A percentile compares a stretch with the other conserved stretches of the same genome.
Conservation (phyloP, 129 eudicot genomes). For the Smallanthus sonchifolius region DNA sequence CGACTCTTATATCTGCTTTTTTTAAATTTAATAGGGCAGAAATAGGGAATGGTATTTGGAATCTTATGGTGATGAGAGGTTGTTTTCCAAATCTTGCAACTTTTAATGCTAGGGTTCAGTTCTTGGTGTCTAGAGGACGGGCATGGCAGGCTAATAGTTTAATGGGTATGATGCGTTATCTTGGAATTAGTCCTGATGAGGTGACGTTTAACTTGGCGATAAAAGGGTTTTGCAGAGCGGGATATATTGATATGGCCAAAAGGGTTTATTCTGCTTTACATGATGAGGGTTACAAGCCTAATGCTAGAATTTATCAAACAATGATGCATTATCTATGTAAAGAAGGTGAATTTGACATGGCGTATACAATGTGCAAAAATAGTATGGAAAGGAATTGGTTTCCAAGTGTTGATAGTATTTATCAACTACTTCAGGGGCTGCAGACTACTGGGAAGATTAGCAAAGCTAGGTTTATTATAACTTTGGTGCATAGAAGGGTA, state of each 20-base stretch:
- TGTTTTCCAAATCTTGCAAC: constrained; percentile 76
- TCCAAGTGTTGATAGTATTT: constrained; percentile 58
- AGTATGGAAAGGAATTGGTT: constrained; percentile 65
- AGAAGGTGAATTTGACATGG: constrained; percentile 65
- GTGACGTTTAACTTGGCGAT: constrained; percentile 82
- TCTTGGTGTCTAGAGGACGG: constrained; percentile 59
- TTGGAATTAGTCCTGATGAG: constrained; percentile 57
- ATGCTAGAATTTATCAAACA: constrained; percentile 75
- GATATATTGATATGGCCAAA: constrained; percentile 70
- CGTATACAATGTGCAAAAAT: constrained; percentile 65
- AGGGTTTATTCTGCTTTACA: constrained; percentile 70
- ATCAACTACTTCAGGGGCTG: constrained; percentile 60
- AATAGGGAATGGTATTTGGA: constrained; percentile 87
- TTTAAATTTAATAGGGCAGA: constrained; percentile 47
- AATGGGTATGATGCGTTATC: constrained; percentile 59
- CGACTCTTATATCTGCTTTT: constrained; percentile 64
- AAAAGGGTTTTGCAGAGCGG: constrained; percentile 68
- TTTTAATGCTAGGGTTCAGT: constrained; percentile 87
- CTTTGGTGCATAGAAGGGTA: constrained; percentile 54
- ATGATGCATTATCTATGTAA: constrained; percentile 79
- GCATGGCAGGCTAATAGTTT: constrained; percentile 80
- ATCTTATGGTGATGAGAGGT: constrained; percentile 68
- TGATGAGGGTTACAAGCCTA: constrained; percentile 63
- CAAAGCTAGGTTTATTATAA: constrained; percentile 44
- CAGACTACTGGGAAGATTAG: constrained; percentile 41